Evolutionary conservation across 352 stramenopile genomes (phyloP).

Genomic region (Globisporangium apiculatum): DNA sequence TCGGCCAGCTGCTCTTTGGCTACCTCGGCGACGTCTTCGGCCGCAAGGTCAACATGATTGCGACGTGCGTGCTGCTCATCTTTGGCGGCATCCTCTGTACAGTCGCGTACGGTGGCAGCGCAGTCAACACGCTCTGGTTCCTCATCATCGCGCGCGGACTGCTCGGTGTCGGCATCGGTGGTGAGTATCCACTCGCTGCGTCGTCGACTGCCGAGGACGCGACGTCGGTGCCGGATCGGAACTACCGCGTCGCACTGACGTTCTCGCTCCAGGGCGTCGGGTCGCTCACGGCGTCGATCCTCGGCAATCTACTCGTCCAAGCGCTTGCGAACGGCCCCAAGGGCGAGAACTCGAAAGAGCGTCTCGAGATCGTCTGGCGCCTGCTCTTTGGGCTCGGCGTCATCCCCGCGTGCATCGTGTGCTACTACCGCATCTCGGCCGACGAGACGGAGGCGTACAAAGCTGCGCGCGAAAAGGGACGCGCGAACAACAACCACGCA

Average conservation of each 20-base stretch:
- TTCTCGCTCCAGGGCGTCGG: constrained; percentile 66
- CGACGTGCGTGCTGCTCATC: constrained; percentile 59
- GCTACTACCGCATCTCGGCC: constrained; percentile 52
- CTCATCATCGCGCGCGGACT: constrained; percentile 49
- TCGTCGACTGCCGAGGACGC: constrained; percentile 48
- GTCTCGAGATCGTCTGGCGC: constrained; percentile 62
- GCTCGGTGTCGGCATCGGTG: constrained; percentile 55
- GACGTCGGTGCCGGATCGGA: constrained; percentile 33
- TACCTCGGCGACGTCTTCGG: constrained; percentile 58
- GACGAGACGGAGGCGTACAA: constrained; percentile 51
- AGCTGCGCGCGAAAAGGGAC: constrained; percentile 15
- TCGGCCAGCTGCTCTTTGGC: constrained; percentile 54
- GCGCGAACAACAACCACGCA: background rate
- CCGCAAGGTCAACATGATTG: constrained; percentile 59
- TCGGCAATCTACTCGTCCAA: constrained; percentile 55
- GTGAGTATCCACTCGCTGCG: constrained; percentile 39
- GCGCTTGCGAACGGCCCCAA: constrained; percentile 29
- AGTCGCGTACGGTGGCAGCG: constrained; percentile 34
- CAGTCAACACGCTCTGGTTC: constrained; percentile 46
- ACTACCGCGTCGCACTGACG: constrained; percentile 37
- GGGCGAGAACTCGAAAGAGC: constrained; percentile 24
- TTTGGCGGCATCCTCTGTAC: constrained; percentile 58
- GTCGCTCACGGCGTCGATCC: constrained; percentile 40
- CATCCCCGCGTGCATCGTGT: constrained; percentile 49
- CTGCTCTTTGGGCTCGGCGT: constrained; percentile 57